These are phyloP conservation scores for Apiospora kogelbergensis DNA, from an alignment of 2,329 filamentous ascomycete genomes.

Conservation along the genomic window DNA sequence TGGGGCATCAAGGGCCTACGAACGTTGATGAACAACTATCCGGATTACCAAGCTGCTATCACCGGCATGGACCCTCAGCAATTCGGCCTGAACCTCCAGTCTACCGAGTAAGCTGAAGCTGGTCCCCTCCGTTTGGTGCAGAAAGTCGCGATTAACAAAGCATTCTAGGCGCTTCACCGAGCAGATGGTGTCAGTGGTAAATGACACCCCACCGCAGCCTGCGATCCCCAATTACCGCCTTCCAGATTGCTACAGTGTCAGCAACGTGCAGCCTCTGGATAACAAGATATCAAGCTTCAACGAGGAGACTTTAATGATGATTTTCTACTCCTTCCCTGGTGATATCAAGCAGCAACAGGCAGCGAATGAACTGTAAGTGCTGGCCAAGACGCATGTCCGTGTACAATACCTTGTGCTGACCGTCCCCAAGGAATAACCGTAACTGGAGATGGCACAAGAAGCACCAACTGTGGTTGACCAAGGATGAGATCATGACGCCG, in stretches of 20 bases:
- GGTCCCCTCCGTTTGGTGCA: background rate
- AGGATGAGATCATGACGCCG: slow-evolving; percentile 65
- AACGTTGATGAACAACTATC: slow-evolving; percentile 63
- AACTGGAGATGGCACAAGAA: slow-evolving; percentile 72
- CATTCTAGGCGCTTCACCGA: slow-evolving; percentile 51
- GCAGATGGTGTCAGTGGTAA: slow-evolving; percentile 62
- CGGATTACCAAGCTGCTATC: slow-evolving; percentile 61
- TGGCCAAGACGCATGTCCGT: background rate
- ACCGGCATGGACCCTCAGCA: slow-evolving; percentile 58
- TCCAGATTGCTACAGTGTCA: slow-evolving; percentile 67
- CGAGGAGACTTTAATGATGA: slow-evolving; percentile 68
- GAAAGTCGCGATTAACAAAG: slow-evolving; percentile 1
- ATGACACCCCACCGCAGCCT: slow-evolving; percentile 58
- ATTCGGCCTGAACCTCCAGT: slow-evolving; percentile 58
- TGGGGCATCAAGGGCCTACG: slow-evolving; percentile 65
- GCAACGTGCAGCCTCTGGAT: slow-evolving; percentile 64
- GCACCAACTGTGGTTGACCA: slow-evolving; percentile 65
- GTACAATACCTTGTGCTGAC: slow-evolving; percentile 16
- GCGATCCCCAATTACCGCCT: slow-evolving; percentile 57
- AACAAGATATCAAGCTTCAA: slow-evolving; percentile 67
- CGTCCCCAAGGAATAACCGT: slow-evolving; percentile 50
- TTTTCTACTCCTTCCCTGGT: slow-evolving; percentile 66
- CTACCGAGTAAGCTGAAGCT: slow-evolving; percentile 57
- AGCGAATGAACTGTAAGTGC: slow-evolving; percentile 59
- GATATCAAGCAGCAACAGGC: slow-evolving; percentile 65